A percentile compares a stretch with the other conserved stretches of the same genome.
These are phyloP conservation scores for Leucocoprinus leucothites DNA, from an alignment of 768 basidiomycete genomes.

Conservation along the genomic window DNA sequence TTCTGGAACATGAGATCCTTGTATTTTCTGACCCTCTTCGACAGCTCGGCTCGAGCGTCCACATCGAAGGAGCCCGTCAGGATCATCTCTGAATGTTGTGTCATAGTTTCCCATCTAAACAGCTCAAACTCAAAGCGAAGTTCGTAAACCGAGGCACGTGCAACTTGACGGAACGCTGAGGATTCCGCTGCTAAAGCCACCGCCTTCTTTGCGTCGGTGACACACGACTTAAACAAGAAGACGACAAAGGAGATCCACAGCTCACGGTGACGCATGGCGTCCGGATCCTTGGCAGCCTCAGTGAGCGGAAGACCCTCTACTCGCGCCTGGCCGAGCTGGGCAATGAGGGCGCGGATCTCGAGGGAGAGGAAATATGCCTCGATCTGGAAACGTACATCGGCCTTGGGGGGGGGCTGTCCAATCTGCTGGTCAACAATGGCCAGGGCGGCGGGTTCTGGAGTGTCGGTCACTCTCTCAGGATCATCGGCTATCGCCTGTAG, in stretches of 20 bases:
- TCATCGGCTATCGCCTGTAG: constrained; percentile 29
- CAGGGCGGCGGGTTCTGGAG: constrained; percentile 49
- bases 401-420: constrained; percentile 55
- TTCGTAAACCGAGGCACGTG: constrained; percentile 43
- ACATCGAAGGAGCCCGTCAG: not conserved
- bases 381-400: constrained; percentile 56
- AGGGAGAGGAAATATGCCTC: constrained; percentile 59
- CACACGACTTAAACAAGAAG: constrained; percentile 47
- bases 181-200: constrained; percentile 44
- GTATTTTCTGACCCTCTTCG: not conserved
- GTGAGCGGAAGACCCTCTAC: constrained; percentile 24
- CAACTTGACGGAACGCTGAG: constrained; percentile 50
- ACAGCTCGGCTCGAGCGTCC: not conserved
- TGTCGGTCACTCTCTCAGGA: constrained; percentile 31
- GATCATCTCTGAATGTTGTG: constrained; percentile 22
- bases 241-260: constrained; percentile 45
- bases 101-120: constrained; percentile 19
- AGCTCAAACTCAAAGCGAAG: constrained; percentile 44
- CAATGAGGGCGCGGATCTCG: constrained; percentile 48
- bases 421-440: constrained; percentile 47
- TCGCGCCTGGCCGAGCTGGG: constrained; percentile 40
- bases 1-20: not conserved
- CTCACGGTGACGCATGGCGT: constrained; percentile 24
- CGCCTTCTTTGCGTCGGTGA: constrained; percentile 44
- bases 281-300: constrained; percentile 12